Base-by-base conservation (phyloP, 1,284 basidiomycete genomes). In the Agaricales sp. region DNA sequence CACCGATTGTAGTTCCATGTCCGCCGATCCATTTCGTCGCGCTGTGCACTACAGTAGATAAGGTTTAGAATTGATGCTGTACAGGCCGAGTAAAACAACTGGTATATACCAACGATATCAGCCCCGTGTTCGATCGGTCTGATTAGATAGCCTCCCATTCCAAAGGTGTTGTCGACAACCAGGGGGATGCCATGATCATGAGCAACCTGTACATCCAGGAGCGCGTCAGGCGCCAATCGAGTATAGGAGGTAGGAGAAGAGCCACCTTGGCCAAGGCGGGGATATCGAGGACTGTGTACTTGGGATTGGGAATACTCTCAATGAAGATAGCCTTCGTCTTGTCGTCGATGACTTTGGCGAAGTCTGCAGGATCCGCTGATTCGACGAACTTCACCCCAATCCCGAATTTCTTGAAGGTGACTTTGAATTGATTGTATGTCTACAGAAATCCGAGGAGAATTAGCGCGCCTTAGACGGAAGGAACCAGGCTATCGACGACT, bases 11-110 rank as follows among this genome's bases (percentile, higher is more conserved):
- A 2, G 85, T 93, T 51, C 91, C 90, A 61, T 92, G 91, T 0
- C 91, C 89, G 23, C 89, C 86, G 47, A 93, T 91, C 91, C 91
- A 93, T 63, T 94, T 93, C 2, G 90, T 92, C 0, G 89, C 88
- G 52, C 82, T 87, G 67, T 92, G 86, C 4, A 91, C 85, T 74
- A 48, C 16, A 49, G 16, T 22, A 46, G 1, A 2, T 2, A 1
- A 20, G 39, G 19, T 11, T 3, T 12, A 21, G 3, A 6, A 14
- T 2, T n/a, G 13, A 25, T 24, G n/a, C n/a, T n/a, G n/a, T n/a
- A n/a, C n/a, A n/a, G n/a, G n/a, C n/a, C n/a, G n/a, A n/a, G n/a
- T n/a, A n/a, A n/a, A n/a, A n/a, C n/a, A n/a, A n/a, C n/a, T 13
- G 16, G 19, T 13, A 63, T 72, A 30, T 35, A 78, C 78, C 66